Base-by-base conservation (phyloP, 441 rosid genomes). In the Pelargonium fulgidum region DNA sequence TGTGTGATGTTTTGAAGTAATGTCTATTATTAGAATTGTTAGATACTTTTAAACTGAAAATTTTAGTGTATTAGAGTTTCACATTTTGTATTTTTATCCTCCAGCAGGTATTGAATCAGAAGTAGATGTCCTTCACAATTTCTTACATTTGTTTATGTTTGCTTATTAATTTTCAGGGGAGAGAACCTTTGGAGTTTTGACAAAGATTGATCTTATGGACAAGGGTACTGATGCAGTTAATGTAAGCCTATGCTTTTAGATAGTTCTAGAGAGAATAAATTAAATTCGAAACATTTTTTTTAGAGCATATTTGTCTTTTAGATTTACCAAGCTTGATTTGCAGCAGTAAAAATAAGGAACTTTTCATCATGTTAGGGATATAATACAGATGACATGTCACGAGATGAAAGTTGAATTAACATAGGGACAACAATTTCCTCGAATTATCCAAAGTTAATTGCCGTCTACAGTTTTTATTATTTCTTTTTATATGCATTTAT, bases 151-250 rank as follows among this genome's bases (percentile, higher is more conserved):
- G 24, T 36, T 36, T 36, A 36, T 4, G 8, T 36, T 36, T 36
- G 41, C 7, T 56, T 66, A 67, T 66, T 62, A 80, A 42, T 79
- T 8, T 72, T 70, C 71, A 94, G 99, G 99, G 76, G 98, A 94
- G 79, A 87, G 99, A 77, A 94, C 98, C 64, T 94, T 94, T 72
- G 99, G 98, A 19, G 99, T 94, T 76, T 70, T 91, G 78, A 94
- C 99, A 39, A 94, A 94, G 84, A 96, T 94, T 78, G 98, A 94
- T 82, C 82, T 94, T 79, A 94, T 94, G 99, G 99, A 94, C 85
- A 90, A 92, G 82, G 99, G 99, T 81, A 94, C 99, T 70, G 89
- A 89, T 77, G 94, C 97, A 69, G 72, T 82, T 72, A 97, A 94
- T 75, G 99, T 91, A 86, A 69, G 83, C 29, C 17, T 58, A 19